These are phyloP conservation scores for Trypanosoma vivax DNA, from an alignment of 208 protist species.

Conservation along the genomic window DNA sequence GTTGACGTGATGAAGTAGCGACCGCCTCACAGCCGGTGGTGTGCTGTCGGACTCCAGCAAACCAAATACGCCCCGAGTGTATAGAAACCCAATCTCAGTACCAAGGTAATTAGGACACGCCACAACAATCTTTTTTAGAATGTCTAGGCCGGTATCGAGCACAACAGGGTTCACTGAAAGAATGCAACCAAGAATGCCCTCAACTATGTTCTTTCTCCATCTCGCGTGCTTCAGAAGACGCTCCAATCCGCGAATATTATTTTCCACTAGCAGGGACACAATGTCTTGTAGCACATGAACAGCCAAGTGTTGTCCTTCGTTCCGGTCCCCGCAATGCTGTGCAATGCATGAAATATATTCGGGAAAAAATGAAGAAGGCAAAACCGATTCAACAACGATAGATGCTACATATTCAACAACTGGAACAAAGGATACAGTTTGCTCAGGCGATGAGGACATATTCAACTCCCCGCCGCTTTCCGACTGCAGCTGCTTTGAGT, in stretches of 20 bases:
- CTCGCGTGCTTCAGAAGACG: conserved; percentile 19
- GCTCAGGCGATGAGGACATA: no score
- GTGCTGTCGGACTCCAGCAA: conserved; percentile 89
- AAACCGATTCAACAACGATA: conserved; percentile 26
- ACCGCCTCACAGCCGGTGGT: conserved; percentile 77
- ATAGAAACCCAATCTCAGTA: conserved; percentile 89
- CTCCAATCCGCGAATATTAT: conserved; percentile 29
- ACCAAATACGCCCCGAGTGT: conserved; percentile 86
- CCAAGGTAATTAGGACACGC: conserved; percentile 34
- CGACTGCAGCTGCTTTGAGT: conserved; percentile 10
- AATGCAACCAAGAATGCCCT: conserved; percentile 87
- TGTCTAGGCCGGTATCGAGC: conserved; percentile 86
- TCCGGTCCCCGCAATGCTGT: conserved; percentile 57
- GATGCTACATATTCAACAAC: conserved; percentile 11
- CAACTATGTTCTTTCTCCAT: conserved; percentile 72
- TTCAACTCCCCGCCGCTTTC: no score
- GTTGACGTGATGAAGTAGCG: conserved; percentile 77
- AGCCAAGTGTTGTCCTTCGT: conserved; percentile 59
- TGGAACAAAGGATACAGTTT: no score
- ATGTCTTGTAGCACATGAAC: conserved; percentile 59
- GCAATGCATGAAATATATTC: conserved; percentile 65
- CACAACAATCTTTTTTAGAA: conserved; percentile 69
- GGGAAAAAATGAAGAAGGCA: conserved; percentile 41
- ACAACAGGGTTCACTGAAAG: conserved; percentile 75
- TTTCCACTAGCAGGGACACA: conserved; percentile 26